A percentile compares a stretch with the other conserved stretches of the same genome.
Conservation (phyloP, 176 grass and related monocot species). For the Oryza meridionalis region DNA sequence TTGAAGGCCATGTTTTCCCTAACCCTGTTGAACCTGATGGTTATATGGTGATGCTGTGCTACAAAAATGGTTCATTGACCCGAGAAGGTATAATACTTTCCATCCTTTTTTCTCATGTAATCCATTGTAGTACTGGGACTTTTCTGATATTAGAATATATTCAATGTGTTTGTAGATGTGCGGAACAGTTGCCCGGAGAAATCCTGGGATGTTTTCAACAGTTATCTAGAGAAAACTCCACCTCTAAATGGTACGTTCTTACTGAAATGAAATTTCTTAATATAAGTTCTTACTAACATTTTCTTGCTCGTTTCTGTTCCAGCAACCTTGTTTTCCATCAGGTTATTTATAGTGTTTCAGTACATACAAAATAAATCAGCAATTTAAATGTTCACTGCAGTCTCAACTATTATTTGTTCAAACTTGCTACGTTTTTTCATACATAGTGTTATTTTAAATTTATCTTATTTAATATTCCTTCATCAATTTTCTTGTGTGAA, state of each 20-base stretch:
- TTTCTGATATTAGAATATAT: constrained; percentile 2
- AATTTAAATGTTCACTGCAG: neutral
- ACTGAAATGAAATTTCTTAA: neutral
- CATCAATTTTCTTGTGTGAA: neutral
- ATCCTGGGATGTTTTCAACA: constrained; percentile 95
- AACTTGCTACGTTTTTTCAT: neutral
- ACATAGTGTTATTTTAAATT: no score
- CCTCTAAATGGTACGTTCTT: constrained; percentile 76
- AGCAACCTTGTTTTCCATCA: neutral
- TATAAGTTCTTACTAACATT: no score
- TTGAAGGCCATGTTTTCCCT: constrained; percentile 98
- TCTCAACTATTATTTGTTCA: neutral
- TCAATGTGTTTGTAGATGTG: constrained; percentile 58
- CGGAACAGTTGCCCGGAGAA: constrained; percentile 70
- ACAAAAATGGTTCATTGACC: constrained; percentile 99
- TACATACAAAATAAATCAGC: neutral
- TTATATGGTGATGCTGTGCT: constrained; percentile 97
- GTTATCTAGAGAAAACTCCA: constrained; percentile 59
- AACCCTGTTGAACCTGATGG: constrained; percentile 88
- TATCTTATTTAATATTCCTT: no score
- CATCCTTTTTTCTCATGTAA: neutral
- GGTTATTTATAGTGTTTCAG: neutral
- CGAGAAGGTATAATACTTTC: constrained; percentile 62
- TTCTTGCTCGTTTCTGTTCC: neutral
- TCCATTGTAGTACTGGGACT: neutral